Conservation (phyloP, 2,329 filamentous ascomycete species). For the Penicillium verrucosum region DNA sequence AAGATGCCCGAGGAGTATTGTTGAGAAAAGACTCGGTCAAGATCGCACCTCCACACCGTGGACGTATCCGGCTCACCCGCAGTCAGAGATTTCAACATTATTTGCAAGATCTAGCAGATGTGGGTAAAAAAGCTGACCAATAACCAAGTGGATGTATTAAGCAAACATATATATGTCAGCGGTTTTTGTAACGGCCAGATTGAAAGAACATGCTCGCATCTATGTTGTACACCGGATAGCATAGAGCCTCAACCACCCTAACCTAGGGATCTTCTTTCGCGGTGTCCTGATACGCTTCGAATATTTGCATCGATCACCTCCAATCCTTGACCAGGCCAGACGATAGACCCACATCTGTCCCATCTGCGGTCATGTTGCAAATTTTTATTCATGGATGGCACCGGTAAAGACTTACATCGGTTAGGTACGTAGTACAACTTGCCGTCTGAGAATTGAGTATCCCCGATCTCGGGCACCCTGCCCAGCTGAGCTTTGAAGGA, state of each 20-base stretch:
- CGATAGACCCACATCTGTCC: background rate
- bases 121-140: background rate
- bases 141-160: background rate
- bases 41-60: background rate
- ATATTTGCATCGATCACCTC: background rate
- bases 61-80: background rate
- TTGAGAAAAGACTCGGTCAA: background rate
- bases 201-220: background rate
- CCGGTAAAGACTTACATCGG: background rate
- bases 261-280: background rate
- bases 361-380: background rate
- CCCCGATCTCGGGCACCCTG: background rate
- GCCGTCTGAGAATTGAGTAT: background rate
- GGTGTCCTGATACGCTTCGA: background rate
- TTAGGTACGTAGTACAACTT: background rate
- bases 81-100: background rate
- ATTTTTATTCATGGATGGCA: background rate
- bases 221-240: background rate
- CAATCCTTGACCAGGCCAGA: background rate
- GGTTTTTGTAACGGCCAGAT: background rate
- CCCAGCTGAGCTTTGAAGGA: background rate
- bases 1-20: background rate
- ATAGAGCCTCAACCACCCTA: background rate
- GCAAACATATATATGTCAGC: background rate
- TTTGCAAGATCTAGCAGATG: background rate